These are phyloP conservation scores for Aspergillus flavus DNA, from an alignment of 2,329 filamentous ascomycete species.

Conservation along the genomic window DNA sequence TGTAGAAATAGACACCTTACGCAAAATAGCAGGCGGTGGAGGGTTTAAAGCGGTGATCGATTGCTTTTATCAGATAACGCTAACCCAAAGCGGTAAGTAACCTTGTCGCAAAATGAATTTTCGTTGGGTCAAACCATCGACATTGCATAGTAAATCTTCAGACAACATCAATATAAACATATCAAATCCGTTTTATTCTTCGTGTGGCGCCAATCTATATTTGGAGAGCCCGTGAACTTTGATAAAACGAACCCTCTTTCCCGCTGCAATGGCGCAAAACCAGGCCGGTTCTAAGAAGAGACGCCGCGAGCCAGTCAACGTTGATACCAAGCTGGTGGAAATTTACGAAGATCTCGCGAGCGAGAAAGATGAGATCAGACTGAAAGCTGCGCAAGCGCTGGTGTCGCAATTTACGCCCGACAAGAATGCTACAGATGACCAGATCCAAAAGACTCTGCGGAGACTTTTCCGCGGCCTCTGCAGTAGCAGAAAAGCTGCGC, in stretches of 20 bases:
- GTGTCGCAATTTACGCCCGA: conserved; percentile 49
- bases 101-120: not conserved
- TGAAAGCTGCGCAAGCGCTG: conserved; percentile 49
- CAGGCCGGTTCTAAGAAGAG: conserved; percentile 38
- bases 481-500: conserved; percentile 84
- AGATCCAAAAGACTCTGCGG: conserved; percentile 50
- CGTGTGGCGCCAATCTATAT: not conserved
- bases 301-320: conserved; percentile 43
- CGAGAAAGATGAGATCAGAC: conserved; percentile 48
- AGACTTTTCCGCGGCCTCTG: conserved; percentile 84
- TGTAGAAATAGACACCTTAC: not conserved
- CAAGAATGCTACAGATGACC: conserved; percentile 42
- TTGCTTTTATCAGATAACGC: not conserved
- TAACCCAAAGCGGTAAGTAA: not conserved
- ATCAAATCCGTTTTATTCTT: not conserved
- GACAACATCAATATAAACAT: not conserved
- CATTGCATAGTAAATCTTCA: conserved; percentile 1
- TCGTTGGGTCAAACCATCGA: not conserved
- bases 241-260: not conserved
- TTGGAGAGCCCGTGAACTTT: not conserved
- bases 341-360: conserved; percentile 53
- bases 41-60: not conserved
- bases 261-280: conserved; percentile 32
- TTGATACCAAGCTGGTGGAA: conserved; percentile 50
- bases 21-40: not conserved